Conservation (phyloP, 2,329 filamentous ascomycete species). For the Didymella arachidicola region DNA sequence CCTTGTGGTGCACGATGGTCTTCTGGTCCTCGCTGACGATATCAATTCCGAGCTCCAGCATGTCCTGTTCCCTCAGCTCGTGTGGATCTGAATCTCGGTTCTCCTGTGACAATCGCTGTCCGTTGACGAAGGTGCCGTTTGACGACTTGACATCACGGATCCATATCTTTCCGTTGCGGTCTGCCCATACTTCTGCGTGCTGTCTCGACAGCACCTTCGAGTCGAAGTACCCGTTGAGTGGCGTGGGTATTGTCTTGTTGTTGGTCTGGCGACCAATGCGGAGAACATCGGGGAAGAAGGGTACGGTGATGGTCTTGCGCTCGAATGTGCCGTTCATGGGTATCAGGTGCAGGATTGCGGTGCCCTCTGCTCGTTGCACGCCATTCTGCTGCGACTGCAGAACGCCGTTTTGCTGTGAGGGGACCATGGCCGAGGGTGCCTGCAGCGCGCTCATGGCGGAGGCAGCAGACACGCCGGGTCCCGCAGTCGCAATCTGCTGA, state of each 20-base stretch:
- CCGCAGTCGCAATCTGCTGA: slow-evolving; percentile 66
- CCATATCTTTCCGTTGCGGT: slow-evolving; percentile 85
- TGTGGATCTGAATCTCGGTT: slow-evolving; percentile 97
- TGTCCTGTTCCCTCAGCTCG: slow-evolving; percentile 88
- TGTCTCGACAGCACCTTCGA: slow-evolving; percentile 96
- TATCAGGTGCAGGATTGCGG: slow-evolving; percentile 82
- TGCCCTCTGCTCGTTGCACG: slow-evolving; percentile 62
- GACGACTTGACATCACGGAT: slow-evolving; percentile 98
- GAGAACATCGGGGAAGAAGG: slow-evolving; percentile 90
- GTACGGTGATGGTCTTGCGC: slow-evolving; percentile 92
- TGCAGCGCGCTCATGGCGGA: slow-evolving; percentile 70
- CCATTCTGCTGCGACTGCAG: slow-evolving; percentile 67
- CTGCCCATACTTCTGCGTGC: slow-evolving; percentile 95
- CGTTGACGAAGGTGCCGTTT: slow-evolving; percentile 98
- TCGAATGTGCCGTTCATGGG: slow-evolving; percentile 97
- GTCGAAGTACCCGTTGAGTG: slow-evolving; percentile 94
- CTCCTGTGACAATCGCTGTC: slow-evolving; percentile 85
- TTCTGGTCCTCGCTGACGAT: slow-evolving; percentile 99
- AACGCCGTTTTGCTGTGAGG: slow-evolving; percentile 74
- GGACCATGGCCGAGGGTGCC: slow-evolving; percentile 67
- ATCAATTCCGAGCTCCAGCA: slow-evolving; percentile 94
- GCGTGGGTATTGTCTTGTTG: slow-evolving; percentile 90
- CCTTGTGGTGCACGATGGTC: slow-evolving; percentile 97
- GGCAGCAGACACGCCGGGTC: slow-evolving; percentile 65
- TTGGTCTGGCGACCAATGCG: slow-evolving; percentile 97